Evolutionary conservation across 1,284 basidiomycete species (phyloP).

Genomic region (Leccinum glutinopallens): DNA sequence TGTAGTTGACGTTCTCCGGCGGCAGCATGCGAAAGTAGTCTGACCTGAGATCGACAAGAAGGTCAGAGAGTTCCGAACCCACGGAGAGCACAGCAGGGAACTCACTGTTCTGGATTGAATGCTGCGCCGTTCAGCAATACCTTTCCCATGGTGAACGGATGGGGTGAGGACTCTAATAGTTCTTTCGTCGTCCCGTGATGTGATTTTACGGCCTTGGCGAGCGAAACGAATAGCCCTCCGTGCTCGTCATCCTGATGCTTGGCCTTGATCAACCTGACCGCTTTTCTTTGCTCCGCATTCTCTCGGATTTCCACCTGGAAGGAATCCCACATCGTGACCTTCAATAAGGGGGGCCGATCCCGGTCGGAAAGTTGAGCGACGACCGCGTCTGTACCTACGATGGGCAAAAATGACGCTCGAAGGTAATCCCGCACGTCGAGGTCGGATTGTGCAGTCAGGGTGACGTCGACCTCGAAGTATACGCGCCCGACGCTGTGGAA

Average conservation of each 20-base stretch:
- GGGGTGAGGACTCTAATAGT: not conserved
- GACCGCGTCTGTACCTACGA: not conserved
- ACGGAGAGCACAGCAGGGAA: not conserved
- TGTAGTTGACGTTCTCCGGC: not conserved
- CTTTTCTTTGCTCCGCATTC: not conserved
- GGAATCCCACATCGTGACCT: conserved; percentile 12
- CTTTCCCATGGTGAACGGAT: not conserved
- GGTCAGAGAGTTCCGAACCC: not conserved
- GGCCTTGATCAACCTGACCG: not conserved
- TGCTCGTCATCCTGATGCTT: conserved; percentile 3
- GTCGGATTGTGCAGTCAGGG: not conserved
- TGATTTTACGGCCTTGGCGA: not conserved
- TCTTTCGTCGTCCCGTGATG: not conserved
- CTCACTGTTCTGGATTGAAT: not conserved
- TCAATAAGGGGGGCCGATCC: conserved; percentile 11
- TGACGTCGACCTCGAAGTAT: conserved; percentile 14
- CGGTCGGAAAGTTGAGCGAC: not conserved
- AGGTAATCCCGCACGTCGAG: not conserved
- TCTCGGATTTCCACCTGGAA: conserved; percentile 1
- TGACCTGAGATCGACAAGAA: not conserved
- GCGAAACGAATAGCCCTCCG: not conserved
- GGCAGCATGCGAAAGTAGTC: conserved; percentile 9
- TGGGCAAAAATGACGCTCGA: conserved; percentile 2
- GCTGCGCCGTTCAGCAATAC: not conserved
- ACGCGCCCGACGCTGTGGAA: not conserved